phyloP scores from a whole-genome alignment of 2,329 filamentous ascomycete species.

The Botrytis byssoidea region DNA sequence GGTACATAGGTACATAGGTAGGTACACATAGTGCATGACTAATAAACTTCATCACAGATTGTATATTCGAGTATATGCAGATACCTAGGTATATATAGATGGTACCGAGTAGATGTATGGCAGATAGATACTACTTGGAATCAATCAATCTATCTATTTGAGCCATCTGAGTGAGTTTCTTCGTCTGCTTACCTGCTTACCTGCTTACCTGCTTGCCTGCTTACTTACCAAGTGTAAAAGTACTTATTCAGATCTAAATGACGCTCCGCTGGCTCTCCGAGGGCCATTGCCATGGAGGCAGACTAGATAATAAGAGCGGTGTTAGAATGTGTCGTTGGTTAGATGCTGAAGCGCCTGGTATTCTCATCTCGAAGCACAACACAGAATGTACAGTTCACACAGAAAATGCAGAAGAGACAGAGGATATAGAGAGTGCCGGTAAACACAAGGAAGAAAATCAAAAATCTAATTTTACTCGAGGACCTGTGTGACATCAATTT shows the following conservation, averaged over 20 bases:
- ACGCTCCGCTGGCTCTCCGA: neutral
- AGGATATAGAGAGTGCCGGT: neutral
- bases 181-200: too few relatives aligned
- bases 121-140: neutral
- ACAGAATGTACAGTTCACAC: too few relatives aligned
- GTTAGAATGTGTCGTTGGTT: neutral
- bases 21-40: too few relatives aligned
- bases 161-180: too few relatives aligned
- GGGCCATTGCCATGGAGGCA: neutral
- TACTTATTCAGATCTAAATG: neutral
- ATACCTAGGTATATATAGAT: neutral
- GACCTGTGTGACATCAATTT: neutral
- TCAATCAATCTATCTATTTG: neutral
- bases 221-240: too few relatives aligned
- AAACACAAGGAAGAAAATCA: neutral
- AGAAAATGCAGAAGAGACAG: accelerated
- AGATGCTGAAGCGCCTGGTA: neutral
- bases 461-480: neutral
- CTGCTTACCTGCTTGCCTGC: too few relatives aligned
- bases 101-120: neutral
- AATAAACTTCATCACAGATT: neutral
- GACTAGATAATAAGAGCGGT: neutral
- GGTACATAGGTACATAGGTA: too few relatives aligned
- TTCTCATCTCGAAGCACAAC: neutral
- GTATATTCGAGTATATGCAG: neutral